Conservation (phyloP, 352 stramenopile species). For the Phytophthora megakarya region DNA sequence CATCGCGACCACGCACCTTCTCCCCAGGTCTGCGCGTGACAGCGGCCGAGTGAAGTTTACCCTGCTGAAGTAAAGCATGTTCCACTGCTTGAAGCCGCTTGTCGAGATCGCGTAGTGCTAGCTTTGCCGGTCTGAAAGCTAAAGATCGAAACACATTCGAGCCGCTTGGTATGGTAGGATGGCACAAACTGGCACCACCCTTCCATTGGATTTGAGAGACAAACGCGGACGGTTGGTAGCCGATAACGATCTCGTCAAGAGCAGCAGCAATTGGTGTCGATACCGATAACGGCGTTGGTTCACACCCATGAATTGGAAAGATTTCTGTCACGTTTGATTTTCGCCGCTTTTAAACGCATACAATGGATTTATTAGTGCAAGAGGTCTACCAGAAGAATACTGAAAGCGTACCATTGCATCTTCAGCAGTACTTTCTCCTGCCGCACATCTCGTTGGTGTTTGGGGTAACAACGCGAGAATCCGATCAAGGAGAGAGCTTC, state of each 20-base stretch:
- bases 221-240: slow-evolving; percentile 56
- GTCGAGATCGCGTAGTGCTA: slow-evolving; percentile 73
- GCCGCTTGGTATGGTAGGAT: slow-evolving; percentile 47
- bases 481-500: slow-evolving; percentile 68
- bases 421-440: slow-evolving; percentile 22
- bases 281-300: slow-evolving; percentile 49
- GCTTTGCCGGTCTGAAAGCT: slow-evolving; percentile 62
- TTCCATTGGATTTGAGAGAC: slow-evolving; percentile 68
- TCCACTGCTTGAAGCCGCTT: slow-evolving; percentile 69
- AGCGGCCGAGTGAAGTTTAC: slow-evolving; percentile 50
- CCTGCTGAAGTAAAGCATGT: slow-evolving; percentile 50
- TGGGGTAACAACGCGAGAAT: slow-evolving; percentile 70
- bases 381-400: background rate
- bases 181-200: slow-evolving; percentile 68
- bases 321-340: slow-evolving; percentile 66
- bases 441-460: slow-evolving; percentile 27
- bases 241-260: slow-evolving; percentile 10
- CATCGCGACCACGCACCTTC: slow-evolving; percentile 68
- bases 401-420: slow-evolving; percentile 20
- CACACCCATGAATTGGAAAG: slow-evolving; percentile 66
- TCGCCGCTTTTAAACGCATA: slow-evolving; percentile 33
- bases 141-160: slow-evolving; percentile 70
- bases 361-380: slow-evolving; percentile 3
- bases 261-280: slow-evolving; percentile 9
- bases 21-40: slow-evolving; percentile 52